Conservation (phyloP, 352 stramenopile species). For the Pythium apleroticum region DNA sequence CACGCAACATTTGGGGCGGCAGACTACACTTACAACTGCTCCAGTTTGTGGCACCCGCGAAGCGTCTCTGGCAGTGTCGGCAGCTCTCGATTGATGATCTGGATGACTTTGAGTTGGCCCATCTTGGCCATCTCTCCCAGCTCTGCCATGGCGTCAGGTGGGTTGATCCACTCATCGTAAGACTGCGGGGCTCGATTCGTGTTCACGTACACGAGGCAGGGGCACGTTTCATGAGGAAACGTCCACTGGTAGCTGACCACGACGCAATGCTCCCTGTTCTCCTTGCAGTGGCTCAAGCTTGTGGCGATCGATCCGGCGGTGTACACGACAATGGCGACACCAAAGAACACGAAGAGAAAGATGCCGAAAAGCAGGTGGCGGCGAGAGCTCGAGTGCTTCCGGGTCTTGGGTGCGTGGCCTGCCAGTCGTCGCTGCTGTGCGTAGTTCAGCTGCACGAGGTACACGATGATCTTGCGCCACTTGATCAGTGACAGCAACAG, state of each 20-base stretch:
- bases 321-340: conserved; percentile 34
- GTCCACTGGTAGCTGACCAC: conserved; percentile 49
- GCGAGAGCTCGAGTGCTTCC: too few relatives aligned
- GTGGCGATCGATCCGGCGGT: conserved; percentile 28
- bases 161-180: conserved; percentile 39
- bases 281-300: conserved; percentile 34
- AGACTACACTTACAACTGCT: conserved; percentile 32
- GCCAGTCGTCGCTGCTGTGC: too few relatives aligned
- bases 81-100: conserved; percentile 46
- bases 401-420: too few relatives aligned
- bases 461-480: conserved; percentile 25
- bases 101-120: conserved; percentile 39
- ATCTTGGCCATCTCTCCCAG: conserved; percentile 31
- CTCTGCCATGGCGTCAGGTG: conserved; percentile 30
- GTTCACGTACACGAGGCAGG: conserved; percentile 45
- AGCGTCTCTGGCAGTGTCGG: conserved; percentile 37
- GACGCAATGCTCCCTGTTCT: conserved; percentile 32
- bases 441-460: conserved; percentile 13
- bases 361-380: conserved; percentile 28
- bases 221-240: conserved; percentile 23
- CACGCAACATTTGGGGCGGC: not conserved
- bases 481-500: conserved; percentile 20
- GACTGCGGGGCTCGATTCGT: conserved; percentile 27
- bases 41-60: conserved; percentile 32
- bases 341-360: conserved; percentile 42